Base-by-base conservation (phyloP, 2,329 filamentous ascomycete species). In the Aureobasidium melanogenum region DNA sequence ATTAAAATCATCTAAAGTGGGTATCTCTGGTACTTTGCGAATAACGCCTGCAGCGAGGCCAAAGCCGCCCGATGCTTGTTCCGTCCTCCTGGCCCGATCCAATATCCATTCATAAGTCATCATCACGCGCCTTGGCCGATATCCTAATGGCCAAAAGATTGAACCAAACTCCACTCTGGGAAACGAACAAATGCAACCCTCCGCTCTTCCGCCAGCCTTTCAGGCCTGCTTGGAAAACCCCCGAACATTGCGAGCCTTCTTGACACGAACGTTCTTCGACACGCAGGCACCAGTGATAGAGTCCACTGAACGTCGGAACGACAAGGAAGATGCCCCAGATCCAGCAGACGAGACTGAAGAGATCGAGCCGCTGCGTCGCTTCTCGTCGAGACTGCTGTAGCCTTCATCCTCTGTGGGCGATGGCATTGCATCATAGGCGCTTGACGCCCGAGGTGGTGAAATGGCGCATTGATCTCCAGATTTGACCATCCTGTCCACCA, bases 401-500 rank as follows among this genome's bases (percentile, higher is more conserved):
- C 60, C 60, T 43, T 63, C 63, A 28, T 64, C 64, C 10, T 63
- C 61, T 24, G 43, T 34, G 10, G 22, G 34, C 1, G 34, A 44
- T 4, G 57, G 39, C 10, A 26, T 41, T 41, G 60, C 36, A 47
- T n/a, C n/a, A n/a, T n/a, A n/a, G n/a, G n/a, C n/a, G n/a, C 58
- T 62, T 15, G 41, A 39, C 15, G 17, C 61, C 26, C 30, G 56
- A 22, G 61, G 32, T 32, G 52, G 24, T 47, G 63, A 61, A 22
- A 66, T 30, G 22, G 55, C 65, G 67, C 74, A 76, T 64, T 76
- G 74, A 62, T 75, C 70, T 48, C 69, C 69, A 10, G 63, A 64
- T 5, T 72, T 64, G 58, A 74, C 67, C 68, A 76, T 74, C 63
- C 69, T 71, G 63, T 72, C 65, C 26, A 75, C 73, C 22, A 76